A percentile compares a stretch with the other conserved stretches of the same genome.
Conservation (phyloP, 2,329 filamentous ascomycete genomes). For the Bipolaris cookei region DNA sequence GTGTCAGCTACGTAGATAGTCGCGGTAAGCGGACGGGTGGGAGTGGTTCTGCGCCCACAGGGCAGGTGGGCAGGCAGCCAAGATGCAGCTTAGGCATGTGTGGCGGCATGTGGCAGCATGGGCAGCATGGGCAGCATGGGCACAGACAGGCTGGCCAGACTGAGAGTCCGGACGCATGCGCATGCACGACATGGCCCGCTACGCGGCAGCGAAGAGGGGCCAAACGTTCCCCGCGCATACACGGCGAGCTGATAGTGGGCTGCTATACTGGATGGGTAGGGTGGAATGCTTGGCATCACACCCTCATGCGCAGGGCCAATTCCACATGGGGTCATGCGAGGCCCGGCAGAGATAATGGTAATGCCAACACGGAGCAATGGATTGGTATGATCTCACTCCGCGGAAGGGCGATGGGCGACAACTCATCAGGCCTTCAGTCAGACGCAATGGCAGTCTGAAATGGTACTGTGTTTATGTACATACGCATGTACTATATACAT, state of each 20-base stretch:
- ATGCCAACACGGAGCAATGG: background rate
- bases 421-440: background rate
- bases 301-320: background rate
- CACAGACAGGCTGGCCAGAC: constrained; percentile 8
- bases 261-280: too few relatives aligned
- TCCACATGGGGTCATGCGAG: constrained; percentile 1
- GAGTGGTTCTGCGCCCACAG: background rate
- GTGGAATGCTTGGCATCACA: background rate
- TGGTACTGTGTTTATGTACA: background rate
- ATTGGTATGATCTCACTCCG: background rate
- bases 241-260: background rate
- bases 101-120: constrained; percentile 7
- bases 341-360: too few relatives aligned
- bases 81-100: constrained; percentile 5
- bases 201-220: constrained; percentile 5
- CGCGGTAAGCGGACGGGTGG: background rate
- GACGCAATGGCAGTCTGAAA: background rate
- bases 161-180: constrained; percentile 5
- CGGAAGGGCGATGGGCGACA: background rate
- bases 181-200: constrained; percentile 16
- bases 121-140: constrained; percentile 3
- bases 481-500: too few relatives aligned
- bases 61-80: too few relatives aligned
- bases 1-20: background rate
- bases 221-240: background rate